Evolutionary conservation across 2,329 filamentous ascomycete species (phyloP).

Genomic region (Epicoccum nigrum): DNA sequence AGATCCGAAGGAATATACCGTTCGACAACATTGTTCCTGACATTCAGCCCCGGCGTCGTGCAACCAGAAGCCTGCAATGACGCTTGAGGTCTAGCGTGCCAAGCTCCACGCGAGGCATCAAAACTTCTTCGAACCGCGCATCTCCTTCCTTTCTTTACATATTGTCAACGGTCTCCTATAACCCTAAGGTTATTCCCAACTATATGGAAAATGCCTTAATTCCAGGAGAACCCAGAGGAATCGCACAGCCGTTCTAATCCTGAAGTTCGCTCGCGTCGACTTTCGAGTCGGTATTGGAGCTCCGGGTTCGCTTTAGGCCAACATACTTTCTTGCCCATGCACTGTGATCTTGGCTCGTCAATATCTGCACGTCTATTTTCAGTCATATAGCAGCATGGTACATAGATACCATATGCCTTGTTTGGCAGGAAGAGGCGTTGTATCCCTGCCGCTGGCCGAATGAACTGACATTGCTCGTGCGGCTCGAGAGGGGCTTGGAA

Average conservation of each 20-base stretch:
- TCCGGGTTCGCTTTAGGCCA: slow-evolving; percentile 51
- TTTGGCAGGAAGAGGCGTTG: slow-evolving; percentile 13
- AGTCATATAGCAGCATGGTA: slow-evolving; percentile 1
- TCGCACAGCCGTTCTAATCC: slow-evolving; percentile 49
- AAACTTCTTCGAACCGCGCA: slow-evolving; percentile 6
- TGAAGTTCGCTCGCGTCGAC: slow-evolving; percentile 45
- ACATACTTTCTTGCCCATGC: slow-evolving; percentile 30
- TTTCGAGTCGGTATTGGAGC: slow-evolving; percentile 42
- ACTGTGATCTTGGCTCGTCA: slow-evolving; percentile 6
- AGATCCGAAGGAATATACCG: background rate
- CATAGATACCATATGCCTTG: slow-evolving; percentile 1
- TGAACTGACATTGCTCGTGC: background rate
- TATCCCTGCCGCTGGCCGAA: background rate
- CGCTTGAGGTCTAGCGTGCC: slow-evolving; percentile 13
- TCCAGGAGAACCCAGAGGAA: slow-evolving; percentile 46
- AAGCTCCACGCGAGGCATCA: slow-evolving; percentile 11
- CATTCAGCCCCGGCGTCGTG: background rate
- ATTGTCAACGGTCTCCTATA: slow-evolving; percentile 39
- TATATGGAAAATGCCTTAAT: slow-evolving; percentile 37
- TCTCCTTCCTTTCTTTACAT: slow-evolving; percentile 32
- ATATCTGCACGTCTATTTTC: slow-evolving; percentile 4
- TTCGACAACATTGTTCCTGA: background rate
- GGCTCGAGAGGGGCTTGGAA: background rate
- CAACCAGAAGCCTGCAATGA: background rate
- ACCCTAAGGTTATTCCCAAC: slow-evolving; percentile 34